Conservation (phyloP, 148 eudicot genomes). For the Persicaria maculosa region DNA sequence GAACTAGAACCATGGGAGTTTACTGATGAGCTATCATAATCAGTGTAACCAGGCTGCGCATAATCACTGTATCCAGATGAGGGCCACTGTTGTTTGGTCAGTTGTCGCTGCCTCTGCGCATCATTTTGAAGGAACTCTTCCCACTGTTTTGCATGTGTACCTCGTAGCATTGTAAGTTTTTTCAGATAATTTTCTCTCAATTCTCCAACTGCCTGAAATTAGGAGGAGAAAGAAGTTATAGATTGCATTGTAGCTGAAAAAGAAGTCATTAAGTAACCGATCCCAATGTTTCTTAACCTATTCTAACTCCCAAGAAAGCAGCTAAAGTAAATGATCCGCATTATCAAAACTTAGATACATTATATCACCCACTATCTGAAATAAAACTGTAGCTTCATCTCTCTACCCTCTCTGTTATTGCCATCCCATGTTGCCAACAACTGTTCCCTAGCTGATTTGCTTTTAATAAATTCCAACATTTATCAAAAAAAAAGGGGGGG, state of each 20-base stretch:
- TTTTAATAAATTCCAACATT: neutral
- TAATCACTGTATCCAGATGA: slow-evolving; percentile 52
- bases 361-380: neutral
- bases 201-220: slow-evolving; percentile 48
- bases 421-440: too few species aligned
- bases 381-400: neutral
- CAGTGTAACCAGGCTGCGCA: slow-evolving; percentile 43
- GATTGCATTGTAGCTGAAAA: neutral
- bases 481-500: neutral
- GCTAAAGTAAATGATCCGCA: neutral
- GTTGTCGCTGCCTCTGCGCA: slow-evolving; percentile 52
- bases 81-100: slow-evolving; percentile 38
- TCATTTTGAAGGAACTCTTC: slow-evolving; percentile 69
- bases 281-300: neutral
- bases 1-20: slow-evolving; percentile 40
- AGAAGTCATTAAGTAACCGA: neutral
- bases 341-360: neutral
- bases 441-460: neutral
- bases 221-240: neutral
- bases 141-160: slow-evolving; percentile 71
- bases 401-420: too few species aligned
- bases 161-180: slow-evolving; percentile 41
- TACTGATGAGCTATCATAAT: slow-evolving; percentile 37
- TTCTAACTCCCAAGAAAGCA: neutral
- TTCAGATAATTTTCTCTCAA: slow-evolving; percentile 59